Evolutionary conservation across 441 rosid species (phyloP).

Genomic region (Flueggea neowawraea): DNA sequence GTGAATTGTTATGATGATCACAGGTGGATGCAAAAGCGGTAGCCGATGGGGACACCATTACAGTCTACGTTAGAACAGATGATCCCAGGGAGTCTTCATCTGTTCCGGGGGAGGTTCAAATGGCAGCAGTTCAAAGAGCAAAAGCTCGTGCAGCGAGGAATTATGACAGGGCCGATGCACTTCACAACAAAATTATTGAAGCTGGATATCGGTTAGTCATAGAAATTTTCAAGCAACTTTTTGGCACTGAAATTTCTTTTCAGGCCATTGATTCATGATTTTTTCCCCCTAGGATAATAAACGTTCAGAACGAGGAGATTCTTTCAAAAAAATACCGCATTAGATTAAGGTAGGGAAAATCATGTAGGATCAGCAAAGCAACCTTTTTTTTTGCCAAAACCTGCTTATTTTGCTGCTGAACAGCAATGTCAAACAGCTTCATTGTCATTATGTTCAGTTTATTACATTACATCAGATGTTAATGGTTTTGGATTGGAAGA

Average conservation of each 20-base stretch:
- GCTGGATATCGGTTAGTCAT: conserved; percentile 62
- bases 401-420: too few relatives aligned
- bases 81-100: conserved; percentile 54
- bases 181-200: conserved; percentile 55
- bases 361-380: too few relatives aligned
- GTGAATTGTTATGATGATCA: conserved; percentile 6
- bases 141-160: conserved; percentile 52
- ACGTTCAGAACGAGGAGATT: conserved; percentile 49
- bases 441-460: not conserved
- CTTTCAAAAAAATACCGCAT: conserved; percentile 70
- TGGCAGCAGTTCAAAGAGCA: conserved; percentile 54
- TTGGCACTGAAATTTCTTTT: not conserved
- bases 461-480: not conserved
- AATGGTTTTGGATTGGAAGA: conserved; percentile 5
- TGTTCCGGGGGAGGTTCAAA: conserved; percentile 56
- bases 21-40: conserved; percentile 79
- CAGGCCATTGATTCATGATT: not conserved
- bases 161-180: conserved; percentile 56
- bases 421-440: too few relatives aligned
- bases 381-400: too few relatives aligned
- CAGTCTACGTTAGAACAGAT: conserved; percentile 58
- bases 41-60: conserved; percentile 75
- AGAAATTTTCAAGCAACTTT: not conserved
- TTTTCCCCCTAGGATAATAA: conserved; percentile 35
- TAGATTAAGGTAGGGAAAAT: conserved; percentile 45